phyloP scores from a whole-genome alignment of 2,329 filamentous ascomycete genomes.

The Huntiella omanensis region DNA sequence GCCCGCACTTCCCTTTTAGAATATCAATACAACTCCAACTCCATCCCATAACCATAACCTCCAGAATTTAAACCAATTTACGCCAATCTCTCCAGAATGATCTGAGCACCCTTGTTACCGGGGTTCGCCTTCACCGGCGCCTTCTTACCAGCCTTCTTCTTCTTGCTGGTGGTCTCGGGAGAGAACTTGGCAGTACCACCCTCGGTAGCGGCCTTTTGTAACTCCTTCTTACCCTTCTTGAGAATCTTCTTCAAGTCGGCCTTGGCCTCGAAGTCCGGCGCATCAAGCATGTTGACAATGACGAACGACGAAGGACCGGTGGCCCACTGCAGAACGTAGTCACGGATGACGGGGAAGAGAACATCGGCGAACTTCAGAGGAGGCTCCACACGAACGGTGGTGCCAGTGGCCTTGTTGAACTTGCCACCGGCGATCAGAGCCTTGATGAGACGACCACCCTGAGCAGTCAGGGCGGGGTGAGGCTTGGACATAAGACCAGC shows the following conservation, averaged over 20 bases:
- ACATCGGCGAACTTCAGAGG: constrained; percentile 62
- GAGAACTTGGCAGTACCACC: constrained; percentile 34
- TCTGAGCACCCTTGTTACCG: constrained; percentile 42
- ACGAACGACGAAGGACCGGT: constrained; percentile 75
- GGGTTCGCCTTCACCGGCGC: constrained; percentile 15
- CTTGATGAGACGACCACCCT: constrained; percentile 72
- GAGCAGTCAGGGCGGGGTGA: constrained; percentile 42
- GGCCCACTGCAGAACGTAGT: constrained; percentile 63
- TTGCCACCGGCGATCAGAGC: constrained; percentile 75
- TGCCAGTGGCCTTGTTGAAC: constrained; percentile 59
- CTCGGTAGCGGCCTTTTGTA: constrained; percentile 48
- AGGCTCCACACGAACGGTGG: constrained; percentile 51
- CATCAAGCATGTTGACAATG: constrained; percentile 62
- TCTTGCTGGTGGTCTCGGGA: constrained; percentile 29
- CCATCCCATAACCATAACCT: constrained; percentile 1
- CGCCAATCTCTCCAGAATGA: constrained; percentile 39
- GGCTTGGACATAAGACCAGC: constrained; percentile 17
- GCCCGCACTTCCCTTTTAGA: not conserved
- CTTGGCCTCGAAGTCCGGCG: constrained; percentile 47
- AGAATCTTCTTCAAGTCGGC: constrained; percentile 50
- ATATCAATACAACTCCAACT: constrained; percentile 4
- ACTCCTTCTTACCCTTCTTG: constrained; percentile 50
- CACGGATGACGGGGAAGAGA: constrained; percentile 66
- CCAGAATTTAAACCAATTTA: constrained; percentile 1
- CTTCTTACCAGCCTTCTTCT: constrained; percentile 26